A percentile compares a stretch with the other conserved stretches of the same genome.
Evolutionary conservation across 1,139 yeast genomes (phyloP).

Genomic region (Taphrina communis): DNA sequence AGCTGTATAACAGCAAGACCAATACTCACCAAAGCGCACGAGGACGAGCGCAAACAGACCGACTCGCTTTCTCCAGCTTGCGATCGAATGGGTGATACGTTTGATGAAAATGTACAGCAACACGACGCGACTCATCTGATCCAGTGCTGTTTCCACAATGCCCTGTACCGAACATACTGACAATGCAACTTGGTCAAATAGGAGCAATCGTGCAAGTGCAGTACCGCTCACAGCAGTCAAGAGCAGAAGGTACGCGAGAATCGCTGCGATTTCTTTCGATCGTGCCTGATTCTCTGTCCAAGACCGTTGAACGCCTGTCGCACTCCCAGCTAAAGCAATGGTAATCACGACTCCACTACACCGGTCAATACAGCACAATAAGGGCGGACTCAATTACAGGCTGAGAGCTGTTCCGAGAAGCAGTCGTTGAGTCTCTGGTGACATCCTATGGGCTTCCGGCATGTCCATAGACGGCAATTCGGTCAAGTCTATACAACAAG

Average conservation of each 20-base stretch:
- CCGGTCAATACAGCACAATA: not conserved
- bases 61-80: not conserved
- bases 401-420: not conserved
- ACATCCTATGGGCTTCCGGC: not conserved
- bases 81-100: not conserved
- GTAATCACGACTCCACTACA: not conserved
- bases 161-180: not conserved
- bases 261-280: not conserved
- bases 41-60: not conserved
- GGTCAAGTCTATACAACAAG: too few relatives aligned
- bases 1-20: not conserved
- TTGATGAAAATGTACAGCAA: conserved; percentile 2
- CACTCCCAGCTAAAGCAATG: not conserved
- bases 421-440: not conserved
- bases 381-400: not conserved
- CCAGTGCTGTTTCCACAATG: conserved; percentile 5
- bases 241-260: not conserved
- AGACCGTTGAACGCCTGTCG: not conserved
- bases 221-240: not conserved
- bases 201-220: not conserved
- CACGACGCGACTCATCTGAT: not conserved
- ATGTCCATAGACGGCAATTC: not conserved
- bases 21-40: conserved; percentile 7
- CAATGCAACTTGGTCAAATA: not conserved
- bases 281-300: not conserved